Conservation (phyloP, 208 protist species). For the Trypanosoma congolense region DNA sequence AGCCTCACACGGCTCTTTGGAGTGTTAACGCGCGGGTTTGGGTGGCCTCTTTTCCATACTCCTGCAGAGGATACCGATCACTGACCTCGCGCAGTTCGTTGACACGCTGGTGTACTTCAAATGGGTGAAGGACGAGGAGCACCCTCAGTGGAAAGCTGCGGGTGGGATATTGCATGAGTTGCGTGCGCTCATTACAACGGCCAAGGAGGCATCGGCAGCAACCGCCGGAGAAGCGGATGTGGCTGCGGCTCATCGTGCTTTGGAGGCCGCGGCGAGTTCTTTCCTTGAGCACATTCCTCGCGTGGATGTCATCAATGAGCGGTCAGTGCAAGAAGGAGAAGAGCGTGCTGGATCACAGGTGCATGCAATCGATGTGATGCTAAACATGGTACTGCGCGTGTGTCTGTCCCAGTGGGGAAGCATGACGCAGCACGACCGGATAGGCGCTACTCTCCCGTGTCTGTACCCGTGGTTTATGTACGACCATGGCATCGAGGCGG, state of each 20-base stretch:
- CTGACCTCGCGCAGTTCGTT: constrained; percentile 24
- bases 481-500: constrained; percentile 12
- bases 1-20: no score
- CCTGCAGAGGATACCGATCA: not conserved
- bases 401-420: constrained; percentile 17
- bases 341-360: not conserved
- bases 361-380: constrained; percentile 24
- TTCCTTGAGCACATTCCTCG: constrained; percentile 7
- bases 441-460: constrained; percentile 4
- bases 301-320: constrained; percentile 5
- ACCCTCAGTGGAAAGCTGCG: not conserved
- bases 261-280: not conserved
- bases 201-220: not conserved
- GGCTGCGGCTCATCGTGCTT: no score
- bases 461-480: constrained; percentile 20
- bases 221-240: no score
- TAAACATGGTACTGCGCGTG: constrained; percentile 21
- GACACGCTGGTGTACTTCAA: constrained; percentile 39
- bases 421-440: constrained; percentile 14
- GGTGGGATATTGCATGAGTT: not conserved
- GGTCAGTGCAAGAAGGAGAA: not conserved
- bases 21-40: not conserved
- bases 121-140: constrained; percentile 35
- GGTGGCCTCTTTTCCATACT: not conserved
- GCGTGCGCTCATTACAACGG: not conserved